Conservation (phyloP, 2,329 filamentous ascomycete species). For the Aaosphaeria arxii region DNA sequence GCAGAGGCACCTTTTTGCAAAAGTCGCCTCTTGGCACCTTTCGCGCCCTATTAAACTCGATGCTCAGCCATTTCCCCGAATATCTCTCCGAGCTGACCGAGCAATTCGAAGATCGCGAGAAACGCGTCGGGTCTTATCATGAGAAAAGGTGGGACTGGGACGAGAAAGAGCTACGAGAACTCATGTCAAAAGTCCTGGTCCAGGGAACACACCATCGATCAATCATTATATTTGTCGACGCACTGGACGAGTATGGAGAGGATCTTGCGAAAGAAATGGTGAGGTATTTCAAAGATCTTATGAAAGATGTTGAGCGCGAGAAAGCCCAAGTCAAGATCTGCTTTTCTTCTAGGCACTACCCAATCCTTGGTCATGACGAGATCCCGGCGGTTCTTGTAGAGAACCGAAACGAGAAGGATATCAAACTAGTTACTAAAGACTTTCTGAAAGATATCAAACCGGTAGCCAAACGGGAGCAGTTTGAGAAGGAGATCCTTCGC, state of each 20-base stretch:
- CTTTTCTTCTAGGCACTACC: conserved; percentile 7
- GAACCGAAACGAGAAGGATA: conserved; percentile 3
- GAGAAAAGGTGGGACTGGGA: conserved; percentile 10
- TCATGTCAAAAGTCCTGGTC: conserved; percentile 6
- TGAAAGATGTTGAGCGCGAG: conserved; percentile 1
- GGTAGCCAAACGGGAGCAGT: background rate
- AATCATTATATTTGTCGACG: conserved; percentile 6
- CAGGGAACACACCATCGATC: conserved; percentile 1
- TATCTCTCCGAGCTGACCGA: conserved; percentile 7
- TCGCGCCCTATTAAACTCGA: conserved; percentile 5
- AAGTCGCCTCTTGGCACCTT: conserved; percentile 5
- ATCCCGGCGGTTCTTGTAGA: conserved; percentile 2
- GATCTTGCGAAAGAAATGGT: conserved; percentile 2
- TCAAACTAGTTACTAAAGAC: background rate
- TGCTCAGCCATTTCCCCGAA: conserved; percentile 6
- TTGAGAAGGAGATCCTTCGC: conserved; percentile 2
- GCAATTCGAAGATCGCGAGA: conserved; percentile 9
- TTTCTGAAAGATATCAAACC: conserved; percentile 2
- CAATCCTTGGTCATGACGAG: conserved; percentile 2
- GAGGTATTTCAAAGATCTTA: conserved; percentile 5
- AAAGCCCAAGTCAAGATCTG: conserved; percentile 4
- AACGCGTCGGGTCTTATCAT: conserved; percentile 5
- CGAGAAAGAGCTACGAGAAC: conserved; percentile 9
- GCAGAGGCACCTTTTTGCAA: conserved; percentile 2
- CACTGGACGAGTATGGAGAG: conserved; percentile 5